phyloP scores from a whole-genome alignment of 805 yeast species.

The Wickerhamomyces bisporus region DNA sequence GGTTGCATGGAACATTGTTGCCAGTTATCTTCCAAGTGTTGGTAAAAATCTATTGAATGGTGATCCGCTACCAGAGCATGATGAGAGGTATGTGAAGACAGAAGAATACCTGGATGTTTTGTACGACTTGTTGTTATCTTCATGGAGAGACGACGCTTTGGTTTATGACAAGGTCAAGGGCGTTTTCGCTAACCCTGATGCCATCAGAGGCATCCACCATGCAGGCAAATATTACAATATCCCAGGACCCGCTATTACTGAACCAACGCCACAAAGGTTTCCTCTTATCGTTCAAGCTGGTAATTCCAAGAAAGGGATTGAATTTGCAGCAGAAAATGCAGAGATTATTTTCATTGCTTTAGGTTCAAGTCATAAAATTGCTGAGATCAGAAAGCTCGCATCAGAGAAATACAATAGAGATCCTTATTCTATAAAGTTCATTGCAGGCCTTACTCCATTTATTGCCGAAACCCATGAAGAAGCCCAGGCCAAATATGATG shows the following conservation, averaged over 20 bases:
- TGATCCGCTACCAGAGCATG: conserved; percentile 10
- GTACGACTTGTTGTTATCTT: conserved; percentile 31
- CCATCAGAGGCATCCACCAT: conserved; percentile 32
- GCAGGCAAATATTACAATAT: conserved; percentile 33
- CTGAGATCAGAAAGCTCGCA: conserved; percentile 28
- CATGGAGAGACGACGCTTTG: conserved; percentile 36
- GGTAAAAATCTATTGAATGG: conserved; percentile 33
- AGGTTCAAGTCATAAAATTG: conserved; percentile 28
- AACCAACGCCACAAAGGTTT: conserved; percentile 9
- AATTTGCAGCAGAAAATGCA: conserved; percentile 37
- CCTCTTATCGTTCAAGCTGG: conserved; percentile 42
- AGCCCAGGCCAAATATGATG: conserved; percentile 30
- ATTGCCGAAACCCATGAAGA: conserved; percentile 35
- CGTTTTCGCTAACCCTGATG: conserved; percentile 27
- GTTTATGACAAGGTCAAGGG: conserved; percentile 23
- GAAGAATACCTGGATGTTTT: conserved; percentile 36
- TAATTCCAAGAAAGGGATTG: conserved; percentile 31
- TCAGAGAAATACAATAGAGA: conserved; percentile 29
- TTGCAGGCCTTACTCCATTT: conserved; percentile 30
- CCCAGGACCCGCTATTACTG: conserved; percentile 34
- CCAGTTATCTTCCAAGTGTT: conserved; percentile 37
- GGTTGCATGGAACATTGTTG: conserved; percentile 40
- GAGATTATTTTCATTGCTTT: conserved; percentile 32
- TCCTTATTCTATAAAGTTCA: conserved; percentile 31
- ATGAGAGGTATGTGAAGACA: conserved; percentile 30